A percentile compares a stretch with the other conserved stretches of the same genome.
Conservation (phyloP, 257 asterid species). For the Jacaranda mimosifolia region DNA sequence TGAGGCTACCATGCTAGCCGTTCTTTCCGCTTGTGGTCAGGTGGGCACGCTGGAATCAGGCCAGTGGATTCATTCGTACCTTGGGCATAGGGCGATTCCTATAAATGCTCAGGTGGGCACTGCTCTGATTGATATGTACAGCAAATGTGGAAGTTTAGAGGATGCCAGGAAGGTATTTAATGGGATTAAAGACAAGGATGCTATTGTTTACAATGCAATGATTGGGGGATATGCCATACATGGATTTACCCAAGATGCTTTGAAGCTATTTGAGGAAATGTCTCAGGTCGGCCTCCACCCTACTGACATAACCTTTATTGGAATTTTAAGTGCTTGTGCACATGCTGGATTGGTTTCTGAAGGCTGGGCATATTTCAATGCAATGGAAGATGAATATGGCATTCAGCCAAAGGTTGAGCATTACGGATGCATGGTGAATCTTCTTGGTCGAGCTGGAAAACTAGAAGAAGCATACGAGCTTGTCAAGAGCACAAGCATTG, state of each 20-base stretch:
- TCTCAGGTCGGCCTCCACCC: conserved; percentile 41
- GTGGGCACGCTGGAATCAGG: conserved; percentile 64
- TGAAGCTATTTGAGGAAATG: conserved; percentile 52
- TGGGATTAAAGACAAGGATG: conserved; percentile 53
- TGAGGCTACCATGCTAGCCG: conserved; percentile 62
- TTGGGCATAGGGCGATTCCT: conserved; percentile 17
- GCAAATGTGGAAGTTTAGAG: conserved; percentile 65
- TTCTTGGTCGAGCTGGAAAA: conserved; percentile 62
- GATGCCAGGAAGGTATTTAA: conserved; percentile 57
- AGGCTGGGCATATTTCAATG: conserved; percentile 49
- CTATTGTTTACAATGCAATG: conserved; percentile 56
- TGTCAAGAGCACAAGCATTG: conserved; percentile 35
- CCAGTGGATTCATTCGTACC: conserved; percentile 60
- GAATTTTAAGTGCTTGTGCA: conserved; percentile 60
- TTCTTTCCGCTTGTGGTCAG: conserved; percentile 65
- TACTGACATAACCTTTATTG: conserved; percentile 59
- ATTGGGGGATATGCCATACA: conserved; percentile 57
- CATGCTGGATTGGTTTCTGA: conserved; percentile 61
- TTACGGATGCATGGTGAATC: conserved; percentile 69
- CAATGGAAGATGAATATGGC: conserved; percentile 45
- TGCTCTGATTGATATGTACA: conserved; percentile 65
- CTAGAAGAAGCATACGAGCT: conserved; percentile 56
- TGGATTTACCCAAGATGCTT: conserved; percentile 55
- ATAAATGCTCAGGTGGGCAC: conserved; percentile 48
- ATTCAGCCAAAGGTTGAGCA: conserved; percentile 61